These are phyloP conservation scores for Arthrobotrys iridis DNA, from an alignment of 2,329 filamentous ascomycete species.

Conservation along the genomic window DNA sequence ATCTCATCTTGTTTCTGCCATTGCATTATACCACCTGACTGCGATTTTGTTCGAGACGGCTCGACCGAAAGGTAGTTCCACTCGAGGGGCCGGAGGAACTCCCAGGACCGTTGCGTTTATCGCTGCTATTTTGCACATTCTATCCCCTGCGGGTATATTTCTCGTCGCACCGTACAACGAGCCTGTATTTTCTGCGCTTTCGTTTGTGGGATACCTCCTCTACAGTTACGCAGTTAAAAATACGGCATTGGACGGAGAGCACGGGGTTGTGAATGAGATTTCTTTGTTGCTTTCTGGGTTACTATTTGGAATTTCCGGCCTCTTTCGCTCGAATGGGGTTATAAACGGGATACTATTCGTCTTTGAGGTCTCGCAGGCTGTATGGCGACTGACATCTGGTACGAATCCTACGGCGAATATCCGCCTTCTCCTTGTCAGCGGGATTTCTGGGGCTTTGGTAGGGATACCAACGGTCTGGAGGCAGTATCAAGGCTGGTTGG, in stretches of 20 bases:
- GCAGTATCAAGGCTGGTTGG: conserved; percentile 47
- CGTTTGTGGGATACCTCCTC: conserved; percentile 76
- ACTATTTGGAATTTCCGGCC: conserved; percentile 76
- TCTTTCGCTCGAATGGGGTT: conserved; percentile 85
- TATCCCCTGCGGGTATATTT: conserved; percentile 90
- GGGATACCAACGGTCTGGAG: conserved; percentile 67
- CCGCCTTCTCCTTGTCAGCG: conserved; percentile 68
- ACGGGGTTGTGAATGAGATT: conserved; percentile 61
- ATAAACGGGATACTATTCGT: conserved; percentile 81
- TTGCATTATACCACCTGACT: conserved; percentile 76
- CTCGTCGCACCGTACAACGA: conserved; percentile 88
- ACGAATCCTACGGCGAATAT: conserved; percentile 61
- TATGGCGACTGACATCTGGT: conserved; percentile 37
- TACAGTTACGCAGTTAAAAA: conserved; percentile 68
- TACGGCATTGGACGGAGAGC: conserved; percentile 57
- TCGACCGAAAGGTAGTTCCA: conserved; percentile 18
- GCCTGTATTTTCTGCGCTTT: conserved; percentile 78
- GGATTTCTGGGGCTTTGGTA: conserved; percentile 74
- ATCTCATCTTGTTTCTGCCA: conserved; percentile 79
- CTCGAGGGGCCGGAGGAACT: conserved; percentile 24
- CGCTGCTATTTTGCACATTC: conserved; percentile 77
- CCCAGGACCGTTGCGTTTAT: conserved; percentile 70
- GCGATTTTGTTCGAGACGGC: conserved; percentile 65
- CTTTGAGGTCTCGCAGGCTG: conserved; percentile 65
- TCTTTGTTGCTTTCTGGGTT: conserved; percentile 72